Percentiles rank a stretch among this genome's conserved stretches.
These are phyloP conservation scores for Triticum dicoccoides DNA, from an alignment of 176 grass and related monocot genomes.

Conservation along the genomic window DNA sequence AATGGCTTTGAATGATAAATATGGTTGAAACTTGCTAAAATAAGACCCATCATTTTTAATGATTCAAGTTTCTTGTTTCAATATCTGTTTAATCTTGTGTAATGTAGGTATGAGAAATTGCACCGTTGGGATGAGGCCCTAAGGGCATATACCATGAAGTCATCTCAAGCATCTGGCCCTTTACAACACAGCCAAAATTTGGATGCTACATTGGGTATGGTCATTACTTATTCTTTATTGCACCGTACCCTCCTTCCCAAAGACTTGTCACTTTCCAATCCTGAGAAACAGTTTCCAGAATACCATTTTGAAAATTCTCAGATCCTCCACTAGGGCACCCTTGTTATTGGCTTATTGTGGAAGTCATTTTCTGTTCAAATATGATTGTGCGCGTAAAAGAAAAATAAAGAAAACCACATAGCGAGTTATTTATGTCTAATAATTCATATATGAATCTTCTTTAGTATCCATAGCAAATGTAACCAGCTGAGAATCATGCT, in stretches of 20 bases:
- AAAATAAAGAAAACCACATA: neutral
- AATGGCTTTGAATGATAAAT: constrained; percentile 6
- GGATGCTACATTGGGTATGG: constrained; percentile 82
- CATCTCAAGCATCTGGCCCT: constrained; percentile 76
- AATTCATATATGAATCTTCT: constrained; percentile 5
- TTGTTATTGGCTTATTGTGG: constrained; percentile 6
- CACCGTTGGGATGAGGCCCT: constrained; percentile 98
- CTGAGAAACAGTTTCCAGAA: neutral
- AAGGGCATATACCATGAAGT: constrained; percentile 82
- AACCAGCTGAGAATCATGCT: constrained; percentile 26
- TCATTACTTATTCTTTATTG: neutral
- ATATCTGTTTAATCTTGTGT: constrained; percentile 24
- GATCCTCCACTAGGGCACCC: neutral
- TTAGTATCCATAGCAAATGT: neutral
- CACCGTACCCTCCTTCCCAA: neutral
- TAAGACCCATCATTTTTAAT: neutral
- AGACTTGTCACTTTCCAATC: neutral
- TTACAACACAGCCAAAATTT: constrained; percentile 53
- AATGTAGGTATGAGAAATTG: constrained; percentile 91
- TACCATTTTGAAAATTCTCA: neutral
- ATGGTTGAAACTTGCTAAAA: neutral
- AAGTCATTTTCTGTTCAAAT: neutral
- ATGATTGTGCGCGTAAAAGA: neutral
- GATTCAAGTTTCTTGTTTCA: neutral
- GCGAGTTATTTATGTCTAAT: neutral